Conservation (phyloP, 2,329 filamentous ascomycete species). For the Lasiodiplodia sp. region DNA sequence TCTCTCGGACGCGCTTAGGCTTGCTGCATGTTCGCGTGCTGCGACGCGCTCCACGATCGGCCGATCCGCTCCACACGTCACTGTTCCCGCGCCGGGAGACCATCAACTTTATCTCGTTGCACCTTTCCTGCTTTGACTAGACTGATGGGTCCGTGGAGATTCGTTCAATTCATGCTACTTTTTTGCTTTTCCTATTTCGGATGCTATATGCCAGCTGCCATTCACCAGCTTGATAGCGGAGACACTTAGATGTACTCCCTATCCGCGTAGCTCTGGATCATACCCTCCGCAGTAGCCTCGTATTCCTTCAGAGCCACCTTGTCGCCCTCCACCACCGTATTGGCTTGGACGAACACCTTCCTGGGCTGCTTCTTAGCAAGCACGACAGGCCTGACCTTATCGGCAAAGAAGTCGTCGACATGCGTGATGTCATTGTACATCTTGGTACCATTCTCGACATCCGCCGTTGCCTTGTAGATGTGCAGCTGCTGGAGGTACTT, state of each 20-base stretch:
- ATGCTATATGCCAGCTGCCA: neutral
- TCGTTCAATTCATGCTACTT: slow-evolving; percentile 9
- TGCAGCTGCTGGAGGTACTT: slow-evolving; percentile 90
- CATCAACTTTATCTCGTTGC: slow-evolving; percentile 12
- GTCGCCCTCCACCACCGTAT: slow-evolving; percentile 74
- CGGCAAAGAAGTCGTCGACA: slow-evolving; percentile 86
- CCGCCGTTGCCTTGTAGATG: slow-evolving; percentile 89
- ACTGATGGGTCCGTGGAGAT: neutral
- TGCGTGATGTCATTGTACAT: slow-evolving; percentile 85
- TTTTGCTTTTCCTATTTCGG: slow-evolving; percentile 12
- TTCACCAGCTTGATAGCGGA: neutral
- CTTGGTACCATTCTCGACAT: slow-evolving; percentile 76
- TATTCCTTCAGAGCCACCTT: slow-evolving; percentile 85
- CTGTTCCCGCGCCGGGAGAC: slow-evolving; percentile 1
- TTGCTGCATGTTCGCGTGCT: slow-evolving; percentile 16
- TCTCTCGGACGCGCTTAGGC: neutral
- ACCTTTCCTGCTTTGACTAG: slow-evolving; percentile 12
- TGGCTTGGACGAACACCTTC: slow-evolving; percentile 94
- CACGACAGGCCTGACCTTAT: slow-evolving; percentile 77
- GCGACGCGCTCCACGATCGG: slow-evolving; percentile 18
- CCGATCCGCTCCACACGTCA: slow-evolving; percentile 25
- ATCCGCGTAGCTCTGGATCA: slow-evolving; percentile 57
- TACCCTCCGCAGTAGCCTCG: slow-evolving; percentile 78
- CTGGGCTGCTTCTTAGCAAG: slow-evolving; percentile 80
- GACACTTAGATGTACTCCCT: slow-evolving; percentile 44